These are phyloP conservation scores for Pythium myriotylum DNA, from an alignment of 352 stramenopile species.

Conservation along the genomic window DNA sequence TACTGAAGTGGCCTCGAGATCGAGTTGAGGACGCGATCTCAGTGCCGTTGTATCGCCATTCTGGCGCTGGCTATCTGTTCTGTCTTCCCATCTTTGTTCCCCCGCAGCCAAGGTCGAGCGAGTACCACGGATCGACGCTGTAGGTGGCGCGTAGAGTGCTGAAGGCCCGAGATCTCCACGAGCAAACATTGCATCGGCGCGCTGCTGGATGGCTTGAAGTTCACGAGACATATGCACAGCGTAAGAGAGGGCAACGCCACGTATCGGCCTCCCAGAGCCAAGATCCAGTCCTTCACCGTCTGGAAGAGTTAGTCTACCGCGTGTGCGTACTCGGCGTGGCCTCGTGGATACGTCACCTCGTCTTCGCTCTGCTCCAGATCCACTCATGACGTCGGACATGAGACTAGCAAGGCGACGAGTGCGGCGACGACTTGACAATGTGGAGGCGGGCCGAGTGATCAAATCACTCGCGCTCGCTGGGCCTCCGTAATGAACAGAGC, in stretches of 20 bases:
- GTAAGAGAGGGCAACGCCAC: conserved; percentile 66
- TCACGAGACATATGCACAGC: conserved; percentile 79
- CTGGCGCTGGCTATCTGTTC: conserved; percentile 51
- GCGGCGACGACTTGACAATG: conserved; percentile 58
- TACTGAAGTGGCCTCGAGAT: not conserved
- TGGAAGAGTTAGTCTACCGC: conserved; percentile 12
- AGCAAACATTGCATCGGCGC: conserved; percentile 75
- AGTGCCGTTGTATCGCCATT: conserved; percentile 26
- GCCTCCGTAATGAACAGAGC: conserved; percentile 40
- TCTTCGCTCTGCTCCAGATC: conserved; percentile 10
- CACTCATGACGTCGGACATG: conserved; percentile 68
- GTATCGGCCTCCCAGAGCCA: conserved; percentile 39
- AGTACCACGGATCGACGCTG: conserved; percentile 18
- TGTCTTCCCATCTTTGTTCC: conserved; percentile 70
- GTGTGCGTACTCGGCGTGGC: conserved; percentile 22
- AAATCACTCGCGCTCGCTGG: conserved; percentile 53
- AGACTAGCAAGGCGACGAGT: conserved; percentile 69
- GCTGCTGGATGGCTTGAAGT: conserved; percentile 67
- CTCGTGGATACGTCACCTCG: not conserved
- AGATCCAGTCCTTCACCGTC: conserved; percentile 24
- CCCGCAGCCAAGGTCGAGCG: conserved; percentile 38
- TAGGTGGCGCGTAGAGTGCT: conserved; percentile 38
- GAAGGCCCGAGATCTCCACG: conserved; percentile 56
- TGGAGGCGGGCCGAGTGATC: conserved; percentile 55
- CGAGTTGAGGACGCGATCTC: no score